Base-by-base conservation (phyloP, 1,284 basidiomycete genomes). In the Cutaneotrichosporon arboriforme region DNA sequence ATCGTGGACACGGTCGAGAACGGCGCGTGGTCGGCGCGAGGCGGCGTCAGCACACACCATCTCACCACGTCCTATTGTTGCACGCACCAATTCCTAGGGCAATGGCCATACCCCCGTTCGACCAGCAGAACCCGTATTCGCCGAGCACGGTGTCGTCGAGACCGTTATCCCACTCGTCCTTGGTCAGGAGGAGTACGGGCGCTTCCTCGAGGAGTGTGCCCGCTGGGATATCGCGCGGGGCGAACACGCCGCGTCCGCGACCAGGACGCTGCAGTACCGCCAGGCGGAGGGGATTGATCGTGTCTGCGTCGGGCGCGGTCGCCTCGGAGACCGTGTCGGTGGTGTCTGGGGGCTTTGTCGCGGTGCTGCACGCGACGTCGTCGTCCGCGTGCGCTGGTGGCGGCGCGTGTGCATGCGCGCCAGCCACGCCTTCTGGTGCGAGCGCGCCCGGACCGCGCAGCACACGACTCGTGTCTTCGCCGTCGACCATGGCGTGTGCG, bases 51-150 rank as follows among this genome's bases (percentile, higher is more conserved):
- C 26, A 7, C 26, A 31, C 26, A 31, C 26, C n/a, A n/a, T n/a
- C 7, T 31, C 26, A 10, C 26, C 7, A 5, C 26, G 26, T 7
- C 7, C 26, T 31, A 31, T 40, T 23, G n/a, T n/a, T n/a, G 15
- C 3, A 70, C 79, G 59, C 66, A 90, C 90, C 91, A 23, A 94
- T 78, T 1, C 92, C 92, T 0, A 94, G 73, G 0, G 88, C 87
- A 2, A 97, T 79, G 0, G 88, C 92, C 87, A 90, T 90, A 2
- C 83, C 81, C 0, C 86, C 86, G 8, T 66, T 64, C 59, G 83
- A 81, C 87, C 90, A 96, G 40, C 82, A 84, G 67, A 93, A 93
- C 0, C 88, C 85, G 68, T 93, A 93, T 46, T 86, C 84, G 60
- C 92, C 87, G 14, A 94, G 76, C 0, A 87, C 74, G 0, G 88